A percentile compares a stretch with the other conserved stretches of the same genome.
Conservation (phyloP, 192 early-diverging fungal species). For the Chytriomyces confervae region DNA sequence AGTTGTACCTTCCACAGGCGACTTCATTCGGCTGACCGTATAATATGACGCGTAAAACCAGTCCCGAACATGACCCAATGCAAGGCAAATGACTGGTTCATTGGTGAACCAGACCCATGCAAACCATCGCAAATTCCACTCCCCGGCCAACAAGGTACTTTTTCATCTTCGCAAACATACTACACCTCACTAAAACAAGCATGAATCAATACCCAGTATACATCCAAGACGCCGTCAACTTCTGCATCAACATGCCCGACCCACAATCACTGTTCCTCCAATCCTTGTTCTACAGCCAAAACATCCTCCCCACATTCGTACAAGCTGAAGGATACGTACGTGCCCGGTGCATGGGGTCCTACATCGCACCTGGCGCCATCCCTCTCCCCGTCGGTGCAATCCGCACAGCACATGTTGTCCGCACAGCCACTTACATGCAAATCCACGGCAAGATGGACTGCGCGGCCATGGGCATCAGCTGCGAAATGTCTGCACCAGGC, state of each 20-base stretch:
- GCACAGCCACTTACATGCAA: conserved; percentile 32
- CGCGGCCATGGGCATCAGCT: conserved; percentile 33
- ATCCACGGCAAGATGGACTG: conserved; percentile 42
- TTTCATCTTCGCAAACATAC: background rate
- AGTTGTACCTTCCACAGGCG: too few relatives aligned
- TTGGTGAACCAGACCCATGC: conserved; percentile 33
- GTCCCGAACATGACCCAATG: conserved; percentile 30
- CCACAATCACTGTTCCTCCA: conserved; percentile 21
- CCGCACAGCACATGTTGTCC: conserved; percentile 33
- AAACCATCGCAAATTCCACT: conserved; percentile 28
- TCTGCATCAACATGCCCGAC: conserved; percentile 44
- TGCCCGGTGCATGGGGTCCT: conserved; percentile 35
- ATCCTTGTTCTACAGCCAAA: conserved; percentile 25
- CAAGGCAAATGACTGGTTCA: conserved; percentile 27
- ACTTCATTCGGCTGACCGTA: too few relatives aligned
- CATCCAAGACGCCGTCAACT: conserved; percentile 23
- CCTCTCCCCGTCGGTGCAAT: conserved; percentile 33
- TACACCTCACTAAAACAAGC: background rate
- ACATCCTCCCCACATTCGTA: conserved; percentile 37
- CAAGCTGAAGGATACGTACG: conserved; percentile 44
- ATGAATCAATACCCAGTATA: conserved; percentile 2
- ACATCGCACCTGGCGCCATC: conserved; percentile 29
- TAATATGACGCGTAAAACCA: too few relatives aligned
- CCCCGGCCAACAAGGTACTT: conserved; percentile 30
- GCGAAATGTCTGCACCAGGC: conserved; percentile 5